Percentiles rank a stretch among this genome's conserved stretches.
These are phyloP conservation scores for Diaporthe caulivora DNA, from an alignment of 2,329 filamentous ascomycete genomes.

Conservation along the genomic window DNA sequence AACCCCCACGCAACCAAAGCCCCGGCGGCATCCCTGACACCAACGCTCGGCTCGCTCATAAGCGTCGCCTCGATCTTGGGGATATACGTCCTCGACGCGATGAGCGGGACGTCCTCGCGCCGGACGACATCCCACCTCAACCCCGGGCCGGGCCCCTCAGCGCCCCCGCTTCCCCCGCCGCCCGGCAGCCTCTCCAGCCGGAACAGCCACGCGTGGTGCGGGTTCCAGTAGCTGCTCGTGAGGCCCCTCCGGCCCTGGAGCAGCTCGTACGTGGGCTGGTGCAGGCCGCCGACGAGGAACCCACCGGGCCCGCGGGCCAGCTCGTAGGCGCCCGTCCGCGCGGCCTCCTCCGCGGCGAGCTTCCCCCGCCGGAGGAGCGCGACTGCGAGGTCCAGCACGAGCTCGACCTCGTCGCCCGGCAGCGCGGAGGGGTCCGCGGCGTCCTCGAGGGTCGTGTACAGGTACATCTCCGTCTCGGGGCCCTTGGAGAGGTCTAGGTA, in stretches of 20 bases:
- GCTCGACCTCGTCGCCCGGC: constrained; percentile 42
- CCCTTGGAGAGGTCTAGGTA: constrained; percentile 72
- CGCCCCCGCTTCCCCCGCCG: constrained; percentile 33
- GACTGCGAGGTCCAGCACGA: constrained; percentile 50
- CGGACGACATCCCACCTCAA: constrained; percentile 68
- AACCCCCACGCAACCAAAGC: constrained; percentile 75
- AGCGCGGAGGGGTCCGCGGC: constrained; percentile 25
- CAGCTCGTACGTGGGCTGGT: constrained; percentile 43
- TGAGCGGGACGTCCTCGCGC: constrained; percentile 66
- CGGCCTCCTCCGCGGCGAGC: constrained; percentile 42
- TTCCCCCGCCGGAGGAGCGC: constrained; percentile 47
- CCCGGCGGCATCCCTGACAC: constrained; percentile 59
- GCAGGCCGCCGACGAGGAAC: constrained; percentile 53
- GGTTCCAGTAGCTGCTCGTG: constrained; percentile 48
- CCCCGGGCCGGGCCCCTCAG: constrained; percentile 52
- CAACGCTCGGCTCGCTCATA: constrained; percentile 58
- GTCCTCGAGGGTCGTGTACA: constrained; percentile 68
- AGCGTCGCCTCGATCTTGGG: constrained; percentile 64
- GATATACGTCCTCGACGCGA: constrained; percentile 67
- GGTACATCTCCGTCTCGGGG: constrained; percentile 74
- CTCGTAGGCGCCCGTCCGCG: constrained; percentile 39
- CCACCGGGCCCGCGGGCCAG: constrained; percentile 44
- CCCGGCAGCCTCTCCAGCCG: constrained; percentile 57
- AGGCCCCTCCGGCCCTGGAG: constrained; percentile 47
- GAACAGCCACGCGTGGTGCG: constrained; percentile 71